Conservation (phyloP, 2,329 filamentous ascomycete species). For the Ceratocystis cacaofunesta region DNA sequence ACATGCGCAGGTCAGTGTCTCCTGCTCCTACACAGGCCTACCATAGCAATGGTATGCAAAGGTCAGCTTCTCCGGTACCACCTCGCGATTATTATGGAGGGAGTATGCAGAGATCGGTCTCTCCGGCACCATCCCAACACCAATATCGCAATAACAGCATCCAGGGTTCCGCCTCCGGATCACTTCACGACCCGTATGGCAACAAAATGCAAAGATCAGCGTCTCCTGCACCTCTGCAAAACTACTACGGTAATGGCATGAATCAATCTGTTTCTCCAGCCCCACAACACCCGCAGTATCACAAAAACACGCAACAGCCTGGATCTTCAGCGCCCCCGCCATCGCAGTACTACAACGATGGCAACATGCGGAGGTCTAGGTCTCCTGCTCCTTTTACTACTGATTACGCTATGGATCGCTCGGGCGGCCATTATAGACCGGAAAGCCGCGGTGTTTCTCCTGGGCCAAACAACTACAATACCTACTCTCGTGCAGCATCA, state of each 20-base stretch:
- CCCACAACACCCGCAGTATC: constrained; percentile 17
- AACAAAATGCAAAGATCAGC: constrained; percentile 20
- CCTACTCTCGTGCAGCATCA: constrained; percentile 27
- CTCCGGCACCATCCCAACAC: constrained; percentile 16
- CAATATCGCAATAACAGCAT: constrained; percentile 10
- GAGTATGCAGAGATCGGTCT: constrained; percentile 15
- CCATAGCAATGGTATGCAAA: constrained; percentile 19
- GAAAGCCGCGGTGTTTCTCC: constrained; percentile 20
- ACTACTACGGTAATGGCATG: constrained; percentile 11
- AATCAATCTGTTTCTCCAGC: constrained; percentile 19
- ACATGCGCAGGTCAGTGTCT: constrained; percentile 16
- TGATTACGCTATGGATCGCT: constrained; percentile 17
- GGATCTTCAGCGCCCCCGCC: constrained; percentile 6
- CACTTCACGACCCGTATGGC: constrained; percentile 21
- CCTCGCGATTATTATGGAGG: constrained; percentile 22
- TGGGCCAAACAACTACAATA: constrained; percentile 21
- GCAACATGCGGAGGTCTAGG: constrained; percentile 20
- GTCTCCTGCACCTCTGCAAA: constrained; percentile 11
- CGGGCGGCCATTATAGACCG: neutral
- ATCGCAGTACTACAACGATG: constrained; percentile 17
- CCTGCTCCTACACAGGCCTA: constrained; percentile 16
- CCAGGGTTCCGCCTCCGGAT: constrained; percentile 18
- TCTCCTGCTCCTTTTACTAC: constrained; percentile 26
- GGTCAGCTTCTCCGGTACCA: constrained; percentile 28
- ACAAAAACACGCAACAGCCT: constrained; percentile 21